A percentile compares a stretch with the other conserved stretches of the same genome.
Conservation (phyloP, 1,284 basidiomycete species). For the Peniophora sp. region DNA sequence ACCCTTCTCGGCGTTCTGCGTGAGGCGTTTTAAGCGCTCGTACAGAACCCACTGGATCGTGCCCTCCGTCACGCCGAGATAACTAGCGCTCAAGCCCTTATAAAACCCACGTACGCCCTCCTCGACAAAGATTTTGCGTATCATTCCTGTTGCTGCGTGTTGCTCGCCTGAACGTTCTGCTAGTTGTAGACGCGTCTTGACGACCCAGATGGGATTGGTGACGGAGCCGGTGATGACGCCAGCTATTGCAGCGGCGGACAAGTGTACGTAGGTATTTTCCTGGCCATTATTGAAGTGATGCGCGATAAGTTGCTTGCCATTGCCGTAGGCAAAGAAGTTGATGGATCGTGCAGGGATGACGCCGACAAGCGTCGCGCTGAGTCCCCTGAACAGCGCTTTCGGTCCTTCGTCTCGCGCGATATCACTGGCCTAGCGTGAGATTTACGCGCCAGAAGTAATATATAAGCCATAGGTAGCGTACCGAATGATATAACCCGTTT, state of each 20-base stretch:
- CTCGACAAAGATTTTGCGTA: slow-evolving; percentile 66
- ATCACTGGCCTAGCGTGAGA: slow-evolving; percentile 41
- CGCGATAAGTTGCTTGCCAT: slow-evolving; percentile 89
- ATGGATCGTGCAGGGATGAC: slow-evolving; percentile 94
- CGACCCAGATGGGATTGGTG: slow-evolving; percentile 98
- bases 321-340: slow-evolving; percentile 98
- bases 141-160: slow-evolving; percentile 32
- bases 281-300: slow-evolving; percentile 74
- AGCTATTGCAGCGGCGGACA: slow-evolving; percentile 80
- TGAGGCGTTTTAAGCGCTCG: slow-evolving; percentile 72
- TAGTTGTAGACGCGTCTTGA: slow-evolving; percentile 92
- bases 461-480: slow-evolving; percentile 26
- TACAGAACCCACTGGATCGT: slow-evolving; percentile 99
- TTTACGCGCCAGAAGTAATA: neutral
- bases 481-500: slow-evolving; percentile 88
- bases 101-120: slow-evolving; percentile 91
- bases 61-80: slow-evolving; percentile 93
- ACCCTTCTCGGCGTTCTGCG: slow-evolving; percentile 44
- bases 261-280: slow-evolving; percentile 83
- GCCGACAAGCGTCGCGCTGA: slow-evolving; percentile 92
- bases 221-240: slow-evolving; percentile 83
- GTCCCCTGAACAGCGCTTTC: slow-evolving; percentile 87
- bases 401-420: slow-evolving; percentile 90
- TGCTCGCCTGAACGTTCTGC: slow-evolving; percentile 20
- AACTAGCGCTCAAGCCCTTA: slow-evolving; percentile 90